phyloP scores from a whole-genome alignment of 2,329 filamentous ascomycete species.

The Ophioceras dolichostomum region DNA sequence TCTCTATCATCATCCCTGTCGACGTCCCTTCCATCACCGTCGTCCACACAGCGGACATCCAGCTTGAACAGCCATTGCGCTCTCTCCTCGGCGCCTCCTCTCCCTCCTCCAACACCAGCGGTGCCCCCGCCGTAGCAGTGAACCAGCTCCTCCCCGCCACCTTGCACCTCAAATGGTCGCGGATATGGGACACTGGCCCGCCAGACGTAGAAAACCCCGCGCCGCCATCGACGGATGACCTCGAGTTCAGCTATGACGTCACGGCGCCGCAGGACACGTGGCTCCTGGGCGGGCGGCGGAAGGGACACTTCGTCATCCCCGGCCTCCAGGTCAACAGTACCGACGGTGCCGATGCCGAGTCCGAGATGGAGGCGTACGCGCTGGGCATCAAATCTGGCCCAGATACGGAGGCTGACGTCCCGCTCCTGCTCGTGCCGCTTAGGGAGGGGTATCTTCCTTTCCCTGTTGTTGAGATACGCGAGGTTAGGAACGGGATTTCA shows the following conservation, averaged over 20 bases:
- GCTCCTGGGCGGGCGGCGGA: slow-evolving; percentile 73
- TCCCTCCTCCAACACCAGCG: too few relatives aligned
- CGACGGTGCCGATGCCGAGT: slow-evolving; percentile 3
- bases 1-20: slow-evolving; percentile 74
- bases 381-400: slow-evolving; percentile 23
- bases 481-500: slow-evolving; percentile 27
- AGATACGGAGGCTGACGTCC: slow-evolving; percentile 43
- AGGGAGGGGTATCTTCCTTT: slow-evolving; percentile 66
- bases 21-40: slow-evolving; percentile 76
- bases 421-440: slow-evolving; percentile 68
- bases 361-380: slow-evolving; percentile 1
- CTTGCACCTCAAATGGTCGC: slow-evolving; percentile 50
- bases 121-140: slow-evolving; percentile 31
- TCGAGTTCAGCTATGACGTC: slow-evolving; percentile 78
- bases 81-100: too few relatives aligned
- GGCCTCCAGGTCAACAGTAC: slow-evolving; percentile 10
- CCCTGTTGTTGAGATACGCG: slow-evolving; percentile 67
- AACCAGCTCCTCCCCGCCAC: slow-evolving; percentile 55
- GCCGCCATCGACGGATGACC: slow-evolving; percentile 22
- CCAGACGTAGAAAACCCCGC: slow-evolving; percentile 17
- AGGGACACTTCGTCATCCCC: slow-evolving; percentile 62
- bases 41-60: slow-evolving; percentile 66
- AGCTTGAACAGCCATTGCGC: slow-evolving; percentile 27
- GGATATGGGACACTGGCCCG: slow-evolving; percentile 43
- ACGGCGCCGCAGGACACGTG: slow-evolving; percentile 62